These are phyloP conservation scores for Cutaneotrichosporon sp. DNA, from an alignment of 1,284 basidiomycete genomes.

Conservation along the genomic window DNA sequence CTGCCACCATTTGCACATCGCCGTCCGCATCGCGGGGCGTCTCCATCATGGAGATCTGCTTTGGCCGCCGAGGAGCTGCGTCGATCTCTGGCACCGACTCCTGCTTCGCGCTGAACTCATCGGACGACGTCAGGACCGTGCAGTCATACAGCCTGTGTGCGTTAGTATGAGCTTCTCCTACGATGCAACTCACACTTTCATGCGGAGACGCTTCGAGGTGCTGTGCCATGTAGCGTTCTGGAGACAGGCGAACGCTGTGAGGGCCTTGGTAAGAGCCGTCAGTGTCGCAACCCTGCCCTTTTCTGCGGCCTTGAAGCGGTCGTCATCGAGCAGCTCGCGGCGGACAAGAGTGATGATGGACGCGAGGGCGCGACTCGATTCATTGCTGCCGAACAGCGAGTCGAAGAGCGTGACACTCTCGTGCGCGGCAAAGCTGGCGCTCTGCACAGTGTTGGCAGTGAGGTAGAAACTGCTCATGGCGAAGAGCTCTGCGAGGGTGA, in stretches of 20 bases:
- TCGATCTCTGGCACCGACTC: constrained; percentile 4
- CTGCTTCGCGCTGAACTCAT: constrained; percentile 19
- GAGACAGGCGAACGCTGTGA: constrained; percentile 53
- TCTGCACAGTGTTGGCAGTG: constrained; percentile 42
- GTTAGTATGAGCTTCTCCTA: neutral
- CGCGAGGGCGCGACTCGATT: constrained; percentile 51
- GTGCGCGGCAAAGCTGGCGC: constrained; percentile 48
- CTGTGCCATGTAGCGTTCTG: constrained; percentile 51
- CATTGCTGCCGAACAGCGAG: constrained; percentile 53
- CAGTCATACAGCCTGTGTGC: constrained; percentile 48
- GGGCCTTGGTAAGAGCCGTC: constrained; percentile 51
- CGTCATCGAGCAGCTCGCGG: constrained; percentile 48
- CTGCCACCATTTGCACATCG: constrained; percentile 11
- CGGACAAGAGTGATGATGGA: constrained; percentile 51
- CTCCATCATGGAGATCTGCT: neutral
- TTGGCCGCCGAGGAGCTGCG: neutral
- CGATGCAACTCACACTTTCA: constrained; percentile 47
- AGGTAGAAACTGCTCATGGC: constrained; percentile 53
- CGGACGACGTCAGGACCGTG: constrained; percentile 46
- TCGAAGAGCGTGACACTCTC: constrained; percentile 53
- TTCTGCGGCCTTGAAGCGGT: constrained; percentile 38
- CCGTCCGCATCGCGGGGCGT: constrained; percentile 6
- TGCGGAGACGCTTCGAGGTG: constrained; percentile 40
- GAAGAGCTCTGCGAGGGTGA: constrained; percentile 54
- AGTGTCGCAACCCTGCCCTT: constrained; percentile 39